phyloP scores from a whole-genome alignment of 108 stramenopile species.

The Fragilaria crotonensis region DNA sequence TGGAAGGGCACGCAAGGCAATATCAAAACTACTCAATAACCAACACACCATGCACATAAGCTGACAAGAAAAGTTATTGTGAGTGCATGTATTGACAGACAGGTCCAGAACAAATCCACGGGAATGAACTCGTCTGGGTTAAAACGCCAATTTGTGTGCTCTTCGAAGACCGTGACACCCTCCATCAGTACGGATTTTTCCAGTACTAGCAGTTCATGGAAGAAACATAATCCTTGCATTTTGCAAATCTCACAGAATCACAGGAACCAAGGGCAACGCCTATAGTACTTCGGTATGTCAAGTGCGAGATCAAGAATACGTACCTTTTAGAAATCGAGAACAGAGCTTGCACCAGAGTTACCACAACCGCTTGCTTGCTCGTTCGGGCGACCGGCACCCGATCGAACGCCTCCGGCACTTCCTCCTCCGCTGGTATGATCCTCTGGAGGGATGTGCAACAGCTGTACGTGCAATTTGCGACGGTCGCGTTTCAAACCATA shows the following conservation, averaged over 20 bases:
- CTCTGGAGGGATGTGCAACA: conserved; percentile 81
- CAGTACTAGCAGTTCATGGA: conserved; percentile 22
- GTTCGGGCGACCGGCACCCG: conserved; percentile 25
- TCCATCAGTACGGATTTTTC: conserved; percentile 16
- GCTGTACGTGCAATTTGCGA: conserved; percentile 63
- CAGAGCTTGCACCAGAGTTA: conserved; percentile 16
- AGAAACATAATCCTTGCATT: conserved; percentile 19
- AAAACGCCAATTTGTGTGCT: conserved; percentile 42
- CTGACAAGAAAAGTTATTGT: too few relatives aligned
- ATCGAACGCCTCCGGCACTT: conserved; percentile 39
- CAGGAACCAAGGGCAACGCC: conserved; percentile 42
- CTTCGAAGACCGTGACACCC: conserved; percentile 75
- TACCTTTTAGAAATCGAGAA: conserved; percentile 38
- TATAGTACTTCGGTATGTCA: conserved; percentile 35
- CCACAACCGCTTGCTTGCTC: conserved; percentile 20
- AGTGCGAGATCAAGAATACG: not conserved
- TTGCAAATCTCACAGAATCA: conserved; percentile 19
- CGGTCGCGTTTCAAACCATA: conserved; percentile 82
- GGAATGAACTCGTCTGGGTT: conserved; percentile 35
- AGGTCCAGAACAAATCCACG: conserved; percentile 49
- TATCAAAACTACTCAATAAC: too few relatives aligned
- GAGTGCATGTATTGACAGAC: conserved; percentile 65
- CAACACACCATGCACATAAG: too few relatives aligned
- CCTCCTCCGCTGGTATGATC: conserved; percentile 44
- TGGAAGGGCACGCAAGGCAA: too few relatives aligned